Evolutionary conservation across 148 eudicot species (phyloP).

Genomic region (Rhododendron kiyosumense): DNA sequence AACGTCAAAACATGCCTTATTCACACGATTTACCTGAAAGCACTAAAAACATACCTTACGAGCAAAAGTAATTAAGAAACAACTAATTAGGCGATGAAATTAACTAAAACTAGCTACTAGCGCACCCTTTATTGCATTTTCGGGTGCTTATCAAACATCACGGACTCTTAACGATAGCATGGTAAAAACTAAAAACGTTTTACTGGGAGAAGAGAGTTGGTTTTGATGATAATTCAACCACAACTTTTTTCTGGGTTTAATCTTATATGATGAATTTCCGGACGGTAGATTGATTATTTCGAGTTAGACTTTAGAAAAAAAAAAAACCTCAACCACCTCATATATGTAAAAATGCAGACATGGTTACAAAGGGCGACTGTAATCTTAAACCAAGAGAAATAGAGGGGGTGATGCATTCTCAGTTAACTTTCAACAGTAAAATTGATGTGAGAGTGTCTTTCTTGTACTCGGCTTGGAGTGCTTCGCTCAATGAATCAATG

Average conservation of each 20-base stretch:
- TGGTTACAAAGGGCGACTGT: slow-evolving; percentile 31
- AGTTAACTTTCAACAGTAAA: slow-evolving; percentile 6
- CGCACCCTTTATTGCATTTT: too few species aligned
- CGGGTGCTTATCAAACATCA: too few species aligned
- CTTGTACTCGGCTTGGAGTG: slow-evolving; percentile 62
- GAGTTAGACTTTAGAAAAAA: neutral
- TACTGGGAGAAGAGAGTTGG: neutral
- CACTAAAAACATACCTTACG: too few species aligned
- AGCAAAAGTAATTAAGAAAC: too few species aligned
- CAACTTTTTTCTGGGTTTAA: neutral
- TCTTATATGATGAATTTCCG: neutral
- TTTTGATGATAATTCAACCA: neutral
- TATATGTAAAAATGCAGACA: slow-evolving; percentile 8
- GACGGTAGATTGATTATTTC: neutral
- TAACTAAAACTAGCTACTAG: too few species aligned
- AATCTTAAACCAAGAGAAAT: slow-evolving; percentile 15
- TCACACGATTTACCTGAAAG: too few species aligned
- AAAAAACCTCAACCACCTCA: neutral
- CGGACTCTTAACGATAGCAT: neutral
- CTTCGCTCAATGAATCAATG: slow-evolving; percentile 28
- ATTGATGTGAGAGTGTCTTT: slow-evolving; percentile 34
- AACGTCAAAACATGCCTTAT: too few species aligned
- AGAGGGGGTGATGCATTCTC: slow-evolving; percentile 20
- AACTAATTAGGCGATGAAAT: too few species aligned
- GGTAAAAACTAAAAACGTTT: neutral